Evolutionary conservation across 2,329 filamentous ascomycete species (phyloP).

Genomic region (Paecilomyces dactylethromorphus): DNA sequence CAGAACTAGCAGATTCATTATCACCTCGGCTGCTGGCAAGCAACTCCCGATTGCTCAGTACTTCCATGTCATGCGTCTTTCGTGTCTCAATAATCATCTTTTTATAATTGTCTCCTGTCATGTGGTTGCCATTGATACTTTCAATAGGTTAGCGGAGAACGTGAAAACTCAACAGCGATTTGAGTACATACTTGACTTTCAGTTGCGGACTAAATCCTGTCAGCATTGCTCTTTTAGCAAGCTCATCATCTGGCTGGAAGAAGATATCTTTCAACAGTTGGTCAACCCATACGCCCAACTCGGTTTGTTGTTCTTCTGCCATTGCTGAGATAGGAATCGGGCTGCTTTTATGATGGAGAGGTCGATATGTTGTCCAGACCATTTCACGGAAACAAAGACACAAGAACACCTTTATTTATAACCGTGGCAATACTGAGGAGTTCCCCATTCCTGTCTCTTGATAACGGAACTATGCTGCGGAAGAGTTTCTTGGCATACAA

Average conservation of each 20-base stretch:
- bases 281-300: background rate
- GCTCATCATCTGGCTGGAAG: background rate
- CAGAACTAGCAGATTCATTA: background rate
- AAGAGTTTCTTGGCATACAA: background rate
- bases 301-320: background rate
- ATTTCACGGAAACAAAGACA: background rate
- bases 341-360: background rate
- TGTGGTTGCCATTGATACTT: background rate
- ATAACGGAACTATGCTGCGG: background rate
- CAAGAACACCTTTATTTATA: background rate
- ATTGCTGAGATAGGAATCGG: background rate
- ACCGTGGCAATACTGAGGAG: background rate
- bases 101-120: background rate
- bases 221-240: background rate
- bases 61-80: background rate
- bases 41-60: background rate
- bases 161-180: background rate
- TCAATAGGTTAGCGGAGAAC: background rate
- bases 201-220: background rate
- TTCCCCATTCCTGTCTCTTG: background rate
- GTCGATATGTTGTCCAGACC: background rate
- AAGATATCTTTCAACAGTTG: background rate
- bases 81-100: background rate
- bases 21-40: background rate
- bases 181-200: background rate